Conservation (phyloP, 768 basidiomycete genomes). For the Amanita fuliginea region DNA sequence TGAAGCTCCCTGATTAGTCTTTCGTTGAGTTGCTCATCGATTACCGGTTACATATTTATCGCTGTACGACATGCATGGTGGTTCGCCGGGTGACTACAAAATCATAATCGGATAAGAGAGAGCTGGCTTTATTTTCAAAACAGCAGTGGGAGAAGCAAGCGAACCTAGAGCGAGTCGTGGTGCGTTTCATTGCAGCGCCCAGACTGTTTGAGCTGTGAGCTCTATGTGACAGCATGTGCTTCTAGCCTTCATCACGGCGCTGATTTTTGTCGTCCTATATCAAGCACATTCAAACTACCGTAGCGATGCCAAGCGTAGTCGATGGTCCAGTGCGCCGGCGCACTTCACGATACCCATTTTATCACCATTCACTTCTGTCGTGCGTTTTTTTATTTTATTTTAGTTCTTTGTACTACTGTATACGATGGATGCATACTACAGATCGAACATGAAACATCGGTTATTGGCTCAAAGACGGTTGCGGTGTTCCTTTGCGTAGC, state of each 20-base stretch:
- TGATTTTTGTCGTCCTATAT: slow-evolving; percentile 25
- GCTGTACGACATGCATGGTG: no score
- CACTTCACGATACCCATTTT: slow-evolving; percentile 74
- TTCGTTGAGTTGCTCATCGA: no score
- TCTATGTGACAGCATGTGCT: slow-evolving; percentile 10
- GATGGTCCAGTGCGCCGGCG: slow-evolving; percentile 25
- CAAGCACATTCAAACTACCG: slow-evolving; percentile 19
- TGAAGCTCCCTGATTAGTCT: slow-evolving; percentile 19
- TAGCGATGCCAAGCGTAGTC: slow-evolving; percentile 12
- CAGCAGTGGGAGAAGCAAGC: slow-evolving; percentile 37
- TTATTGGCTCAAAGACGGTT: slow-evolving; percentile 39
- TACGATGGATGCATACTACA: no score
- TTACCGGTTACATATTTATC: no score
- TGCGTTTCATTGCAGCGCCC: slow-evolving; percentile 2
- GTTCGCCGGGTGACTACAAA: no score
- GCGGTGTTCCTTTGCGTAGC: slow-evolving; percentile 25
- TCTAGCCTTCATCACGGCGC: slow-evolving; percentile 19
- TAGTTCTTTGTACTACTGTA: no score
- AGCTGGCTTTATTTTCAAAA: slow-evolving; percentile 24
- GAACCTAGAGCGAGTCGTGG: slow-evolving; percentile 26
- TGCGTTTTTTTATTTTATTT: slow-evolving; percentile 19
- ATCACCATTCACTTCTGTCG: slow-evolving; percentile 72
- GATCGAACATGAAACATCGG: slow-evolving; percentile 70
- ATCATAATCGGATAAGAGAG: slow-evolving; percentile 23
- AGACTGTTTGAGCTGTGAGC: no score